Evolutionary conservation across 2,329 filamentous ascomycete genomes (phyloP).

Genomic region (Aureobasidium lini): DNA sequence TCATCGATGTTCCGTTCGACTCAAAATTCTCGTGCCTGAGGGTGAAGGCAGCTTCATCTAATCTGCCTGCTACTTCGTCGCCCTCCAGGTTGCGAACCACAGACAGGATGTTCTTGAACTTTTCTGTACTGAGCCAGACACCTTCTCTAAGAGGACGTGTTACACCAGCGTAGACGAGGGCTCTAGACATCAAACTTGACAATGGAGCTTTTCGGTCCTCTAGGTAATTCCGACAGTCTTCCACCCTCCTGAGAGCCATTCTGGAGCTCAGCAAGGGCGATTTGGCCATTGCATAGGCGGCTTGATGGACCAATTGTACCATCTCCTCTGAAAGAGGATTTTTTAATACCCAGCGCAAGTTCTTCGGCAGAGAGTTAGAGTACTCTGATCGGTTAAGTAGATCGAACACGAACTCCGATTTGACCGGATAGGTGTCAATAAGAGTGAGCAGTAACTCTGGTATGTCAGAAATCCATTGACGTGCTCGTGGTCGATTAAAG

Average conservation of each 20-base stretch:
- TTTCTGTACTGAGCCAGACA: conserved; percentile 26
- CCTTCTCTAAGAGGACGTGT: conserved; percentile 35
- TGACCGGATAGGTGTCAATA: conserved; percentile 14
- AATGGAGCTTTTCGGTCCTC: conserved; percentile 35
- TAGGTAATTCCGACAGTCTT: conserved; percentile 41
- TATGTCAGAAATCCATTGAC: conserved; percentile 17
- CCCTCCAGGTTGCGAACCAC: conserved; percentile 39
- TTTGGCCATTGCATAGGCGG: conserved; percentile 38
- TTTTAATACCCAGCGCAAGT: neutral
- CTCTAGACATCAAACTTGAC: conserved; percentile 36
- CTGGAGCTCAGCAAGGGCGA: conserved; percentile 30
- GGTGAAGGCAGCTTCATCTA: conserved; percentile 21
- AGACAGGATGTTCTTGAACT: conserved; percentile 38
- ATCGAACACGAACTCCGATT: conserved; percentile 17
- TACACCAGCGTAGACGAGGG: conserved; percentile 45
- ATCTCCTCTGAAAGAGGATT: conserved; percentile 28
- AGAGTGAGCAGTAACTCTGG: conserved; percentile 20
- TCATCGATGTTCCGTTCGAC: neutral
- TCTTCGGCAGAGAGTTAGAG: conserved; percentile 13
- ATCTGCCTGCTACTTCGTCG: conserved; percentile 29
- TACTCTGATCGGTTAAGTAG: conserved; percentile 19
- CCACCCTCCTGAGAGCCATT: conserved; percentile 39
- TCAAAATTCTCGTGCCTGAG: neutral
- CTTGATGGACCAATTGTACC: conserved; percentile 36
- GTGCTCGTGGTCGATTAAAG: conserved; percentile 16